A percentile compares a stretch with the other conserved stretches of the same genome.
phyloP scores from a whole-genome alignment of 2,329 filamentous ascomycete genomes.

The Colletotrichum siamense region DNA sequence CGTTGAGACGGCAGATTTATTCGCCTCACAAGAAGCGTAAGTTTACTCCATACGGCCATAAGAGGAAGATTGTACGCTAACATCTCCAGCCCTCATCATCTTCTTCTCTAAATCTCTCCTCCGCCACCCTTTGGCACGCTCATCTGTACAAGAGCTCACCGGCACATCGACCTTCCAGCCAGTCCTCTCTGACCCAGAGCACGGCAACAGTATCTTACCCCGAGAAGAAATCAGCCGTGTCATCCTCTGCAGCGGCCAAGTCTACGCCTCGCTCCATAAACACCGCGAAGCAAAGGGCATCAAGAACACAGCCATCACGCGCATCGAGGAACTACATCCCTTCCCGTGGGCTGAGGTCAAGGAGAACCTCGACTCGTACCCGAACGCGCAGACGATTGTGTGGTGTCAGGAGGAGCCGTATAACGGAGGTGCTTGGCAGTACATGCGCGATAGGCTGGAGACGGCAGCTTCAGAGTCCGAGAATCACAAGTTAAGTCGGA shows the following conservation, averaged over 20 bases:
- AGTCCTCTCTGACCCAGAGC: slow-evolving; percentile 92
- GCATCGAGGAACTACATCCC: slow-evolving; percentile 29
- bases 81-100: slow-evolving; percentile 75
- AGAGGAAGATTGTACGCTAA: neutral
- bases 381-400: slow-evolving; percentile 24
- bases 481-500: neutral
- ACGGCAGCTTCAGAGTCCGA: neutral
- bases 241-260: slow-evolving; percentile 92
- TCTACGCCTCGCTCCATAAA: slow-evolving; percentile 85
- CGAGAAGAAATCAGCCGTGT: slow-evolving; percentile 90
- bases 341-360: slow-evolving; percentile 28
- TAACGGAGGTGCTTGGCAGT: slow-evolving; percentile 30
- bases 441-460: slow-evolving; percentile 26
- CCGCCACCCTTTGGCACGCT: slow-evolving; percentile 90
- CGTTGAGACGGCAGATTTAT: slow-evolving; percentile 95
- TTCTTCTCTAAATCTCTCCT: slow-evolving; percentile 99
- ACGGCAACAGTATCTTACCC: slow-evolving; percentile 75
- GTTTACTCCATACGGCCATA: slow-evolving; percentile 35
- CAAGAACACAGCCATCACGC: slow-evolving; percentile 23
- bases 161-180: slow-evolving; percentile 92
- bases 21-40: slow-evolving; percentile 98
- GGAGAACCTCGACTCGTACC: slow-evolving; percentile 26
- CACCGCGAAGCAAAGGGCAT: slow-evolving; percentile 19
- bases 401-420: slow-evolving; percentile 31
- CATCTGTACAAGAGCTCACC: slow-evolving; percentile 86